Evolutionary conservation across 2,329 filamentous ascomycete species (phyloP).

Genomic region (Plectosphaerella plurivora): DNA sequence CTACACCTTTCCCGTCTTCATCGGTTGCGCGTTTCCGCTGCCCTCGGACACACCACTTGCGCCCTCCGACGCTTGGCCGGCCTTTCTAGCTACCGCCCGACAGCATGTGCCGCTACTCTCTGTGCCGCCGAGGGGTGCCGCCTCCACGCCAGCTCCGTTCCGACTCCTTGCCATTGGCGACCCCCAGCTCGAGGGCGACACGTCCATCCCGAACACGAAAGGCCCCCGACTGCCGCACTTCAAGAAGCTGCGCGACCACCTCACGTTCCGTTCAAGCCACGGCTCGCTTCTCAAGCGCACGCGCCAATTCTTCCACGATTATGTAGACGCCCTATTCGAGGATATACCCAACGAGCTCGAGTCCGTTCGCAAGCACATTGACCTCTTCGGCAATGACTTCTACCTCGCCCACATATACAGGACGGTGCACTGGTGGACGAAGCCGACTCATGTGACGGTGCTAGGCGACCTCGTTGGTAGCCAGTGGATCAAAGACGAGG

Average conservation of each 20-base stretch:
- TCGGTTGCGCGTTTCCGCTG: constrained; percentile 73
- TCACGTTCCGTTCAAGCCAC: constrained; percentile 41
- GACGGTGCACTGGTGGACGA: constrained; percentile 75
- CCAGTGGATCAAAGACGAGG: constrained; percentile 85
- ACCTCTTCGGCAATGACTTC: constrained; percentile 89
- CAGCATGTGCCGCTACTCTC: constrained; percentile 19
- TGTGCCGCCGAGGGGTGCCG: constrained; percentile 18
- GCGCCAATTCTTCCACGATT: constrained; percentile 50
- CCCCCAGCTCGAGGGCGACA: constrained; percentile 90
- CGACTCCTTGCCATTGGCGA: constrained; percentile 84
- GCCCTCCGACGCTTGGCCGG: constrained; percentile 12
- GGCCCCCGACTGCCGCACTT: constrained; percentile 51
- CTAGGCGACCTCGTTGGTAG: constrained; percentile 89
- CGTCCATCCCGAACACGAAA: constrained; percentile 64
- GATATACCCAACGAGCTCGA: constrained; percentile 66
- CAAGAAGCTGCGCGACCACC: constrained; percentile 38
- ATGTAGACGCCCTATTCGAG: constrained; percentile 57
- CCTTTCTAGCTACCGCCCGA: constrained; percentile 32
- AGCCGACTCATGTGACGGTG: constrained; percentile 82
- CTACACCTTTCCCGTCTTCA: constrained; percentile 81
- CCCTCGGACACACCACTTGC: constrained; percentile 23
- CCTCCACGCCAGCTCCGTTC: constrained; percentile 60
- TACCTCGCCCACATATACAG: constrained; percentile 93
- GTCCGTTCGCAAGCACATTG: constrained; percentile 72
- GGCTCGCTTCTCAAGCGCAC: constrained; percentile 46